phyloP scores from a whole-genome alignment of 2,329 filamentous ascomycete genomes.

The Fusarium temperatum region DNA sequence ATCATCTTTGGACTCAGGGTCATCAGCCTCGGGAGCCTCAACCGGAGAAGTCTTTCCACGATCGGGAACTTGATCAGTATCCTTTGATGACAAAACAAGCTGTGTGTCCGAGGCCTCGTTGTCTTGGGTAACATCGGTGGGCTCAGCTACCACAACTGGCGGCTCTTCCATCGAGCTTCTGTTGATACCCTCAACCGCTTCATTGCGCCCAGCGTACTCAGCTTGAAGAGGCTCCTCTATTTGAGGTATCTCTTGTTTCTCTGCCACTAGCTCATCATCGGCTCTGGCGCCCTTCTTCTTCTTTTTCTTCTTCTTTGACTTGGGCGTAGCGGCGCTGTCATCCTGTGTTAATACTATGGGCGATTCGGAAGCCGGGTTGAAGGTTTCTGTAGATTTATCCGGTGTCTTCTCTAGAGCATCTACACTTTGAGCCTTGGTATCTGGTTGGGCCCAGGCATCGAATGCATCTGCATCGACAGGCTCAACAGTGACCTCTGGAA shows the following conservation, averaged over 20 bases:
- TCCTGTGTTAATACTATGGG: constrained; percentile 2
- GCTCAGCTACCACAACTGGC: neutral
- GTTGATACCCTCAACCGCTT: neutral
- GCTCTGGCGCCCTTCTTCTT: constrained; percentile 39
- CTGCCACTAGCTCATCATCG: constrained; percentile 14
- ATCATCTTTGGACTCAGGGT: constrained; percentile 12
- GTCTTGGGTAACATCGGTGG: neutral
- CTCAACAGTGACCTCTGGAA: neutral
- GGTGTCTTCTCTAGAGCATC: neutral
- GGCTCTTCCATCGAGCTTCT: neutral
- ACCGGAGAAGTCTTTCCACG: neutral
- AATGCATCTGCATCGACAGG: constrained; percentile 24
- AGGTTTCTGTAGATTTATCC: neutral
- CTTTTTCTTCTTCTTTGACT: constrained; percentile 43
- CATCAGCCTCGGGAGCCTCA: constrained; percentile 3
- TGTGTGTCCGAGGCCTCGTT: neutral
- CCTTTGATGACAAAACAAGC: neutral
- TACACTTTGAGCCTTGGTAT: neutral
- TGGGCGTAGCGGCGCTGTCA: constrained; percentile 12
- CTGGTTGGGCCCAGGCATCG: constrained; percentile 28
- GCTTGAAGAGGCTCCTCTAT: neutral
- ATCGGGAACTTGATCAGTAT: neutral
- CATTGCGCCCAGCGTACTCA: neutral
- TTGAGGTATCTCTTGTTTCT: constrained; percentile 6
- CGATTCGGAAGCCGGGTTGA: constrained; percentile 13